These are phyloP conservation scores for Claviceps humidiphila DNA, from an alignment of 2,329 filamentous ascomycete species.

Conservation along the genomic window DNA sequence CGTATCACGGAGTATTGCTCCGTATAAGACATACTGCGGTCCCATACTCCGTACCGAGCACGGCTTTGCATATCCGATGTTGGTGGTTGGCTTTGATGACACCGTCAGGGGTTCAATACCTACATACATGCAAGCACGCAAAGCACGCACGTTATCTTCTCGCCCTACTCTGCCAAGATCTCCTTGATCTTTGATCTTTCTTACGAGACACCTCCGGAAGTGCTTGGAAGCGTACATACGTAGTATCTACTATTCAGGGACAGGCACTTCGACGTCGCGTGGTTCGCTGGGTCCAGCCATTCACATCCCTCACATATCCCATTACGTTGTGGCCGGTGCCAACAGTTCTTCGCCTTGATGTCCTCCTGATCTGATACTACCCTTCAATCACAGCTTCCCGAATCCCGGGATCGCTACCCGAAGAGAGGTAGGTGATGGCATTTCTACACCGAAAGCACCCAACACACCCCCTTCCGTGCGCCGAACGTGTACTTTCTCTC, in stretches of 20 bases:
- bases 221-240: conserved; percentile 1
- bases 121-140: neutral
- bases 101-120: neutral
- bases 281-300: conserved; percentile 5
- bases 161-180: neutral
- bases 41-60: neutral
- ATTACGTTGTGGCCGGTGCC: conserved; percentile 3
- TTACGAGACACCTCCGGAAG: conserved; percentile 2
- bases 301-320: conserved; percentile 3
- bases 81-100: conserved; percentile 1
- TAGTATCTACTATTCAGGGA: neutral
- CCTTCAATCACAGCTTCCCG: conserved; percentile 2
- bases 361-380: neutral
- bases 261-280: conserved; percentile 2
- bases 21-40: conserved; percentile 2
- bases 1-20: neutral
- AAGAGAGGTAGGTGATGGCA: conserved; percentile 5
- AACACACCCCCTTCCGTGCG: neutral
- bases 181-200: neutral
- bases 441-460: conserved; percentile 1
- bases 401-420: neutral
- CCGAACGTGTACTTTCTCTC: neutral
- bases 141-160: neutral
- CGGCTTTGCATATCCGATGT: neutral
- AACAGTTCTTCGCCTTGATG: neutral